These are phyloP conservation scores for Backusella liffmaniae DNA, from an alignment of 192 early-diverging fungal genomes.

Conservation along the genomic window DNA sequence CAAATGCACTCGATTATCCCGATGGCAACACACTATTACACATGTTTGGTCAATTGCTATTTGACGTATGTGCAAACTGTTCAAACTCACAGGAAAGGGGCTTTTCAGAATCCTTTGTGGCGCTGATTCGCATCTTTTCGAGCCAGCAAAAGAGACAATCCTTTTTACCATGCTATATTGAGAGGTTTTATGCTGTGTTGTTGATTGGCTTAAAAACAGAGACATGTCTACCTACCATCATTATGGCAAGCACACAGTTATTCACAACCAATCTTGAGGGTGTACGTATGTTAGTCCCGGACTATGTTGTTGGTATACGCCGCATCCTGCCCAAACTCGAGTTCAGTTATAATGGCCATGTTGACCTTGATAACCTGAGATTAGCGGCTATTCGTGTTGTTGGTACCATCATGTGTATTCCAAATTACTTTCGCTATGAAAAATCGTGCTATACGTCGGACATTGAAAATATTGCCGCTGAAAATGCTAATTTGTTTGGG, in stretches of 20 bases:
- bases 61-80: slow-evolving; percentile 55
- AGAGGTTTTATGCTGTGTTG: slow-evolving; percentile 68
- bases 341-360: slow-evolving; percentile 28
- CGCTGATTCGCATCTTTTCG: slow-evolving; percentile 75
- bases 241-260: slow-evolving; percentile 56
- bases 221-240: slow-evolving; percentile 64
- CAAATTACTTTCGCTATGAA: slow-evolving; percentile 68
- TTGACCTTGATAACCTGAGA: slow-evolving; percentile 62
- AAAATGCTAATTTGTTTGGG: slow-evolving; percentile 34
- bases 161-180: slow-evolving; percentile 66
- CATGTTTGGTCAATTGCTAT: slow-evolving; percentile 81
- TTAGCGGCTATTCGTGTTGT: slow-evolving; percentile 59
- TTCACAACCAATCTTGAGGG: slow-evolving; percentile 72
- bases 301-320: slow-evolving; percentile 66
- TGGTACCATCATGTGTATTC: slow-evolving; percentile 61
- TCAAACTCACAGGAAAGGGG: slow-evolving; percentile 45
- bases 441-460: slow-evolving; percentile 49
- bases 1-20: slow-evolving; percentile 24
- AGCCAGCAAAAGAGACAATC: slow-evolving; percentile 53
- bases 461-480: slow-evolving; percentile 37
- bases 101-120: slow-evolving; percentile 64
- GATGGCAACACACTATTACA: slow-evolving; percentile 76
- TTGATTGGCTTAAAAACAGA: slow-evolving; percentile 58
- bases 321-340: slow-evolving; percentile 54
- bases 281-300: slow-evolving; percentile 65